Percentiles rank a stretch among this genome's conserved stretches.
phyloP scores from a whole-genome alignment of 805 yeast species.

The Monosporozyma aerobia region DNA sequence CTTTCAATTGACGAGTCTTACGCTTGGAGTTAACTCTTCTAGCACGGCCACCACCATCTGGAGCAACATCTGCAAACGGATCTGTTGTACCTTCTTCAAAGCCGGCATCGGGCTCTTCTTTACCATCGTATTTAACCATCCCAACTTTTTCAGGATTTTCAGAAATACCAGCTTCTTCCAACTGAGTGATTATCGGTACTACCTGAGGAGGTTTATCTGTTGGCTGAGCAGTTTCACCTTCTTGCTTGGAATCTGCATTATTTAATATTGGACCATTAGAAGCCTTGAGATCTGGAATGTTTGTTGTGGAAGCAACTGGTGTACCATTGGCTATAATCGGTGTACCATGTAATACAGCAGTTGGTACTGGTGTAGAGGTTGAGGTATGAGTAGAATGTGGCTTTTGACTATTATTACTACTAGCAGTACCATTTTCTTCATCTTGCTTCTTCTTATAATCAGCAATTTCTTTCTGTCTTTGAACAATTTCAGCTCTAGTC shows the following conservation, averaged over 20 bases:
- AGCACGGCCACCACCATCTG: slow-evolving; percentile 79
- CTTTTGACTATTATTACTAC: slow-evolving; percentile 2
- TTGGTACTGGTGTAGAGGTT: not conserved
- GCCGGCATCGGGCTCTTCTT: slow-evolving; percentile 35
- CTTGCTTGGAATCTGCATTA: slow-evolving; percentile 1
- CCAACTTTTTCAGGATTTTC: slow-evolving; percentile 33
- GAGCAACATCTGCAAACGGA: slow-evolving; percentile 64
- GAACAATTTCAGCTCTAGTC: slow-evolving; percentile 66
- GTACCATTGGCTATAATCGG: slow-evolving; percentile 1
- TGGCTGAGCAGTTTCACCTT: not conserved
- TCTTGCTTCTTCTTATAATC: slow-evolving; percentile 30
- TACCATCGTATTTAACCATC: slow-evolving; percentile 33
- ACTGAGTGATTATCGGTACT: slow-evolving; percentile 20
- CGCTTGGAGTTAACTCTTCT: slow-evolving; percentile 54
- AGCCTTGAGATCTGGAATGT: not conserved
- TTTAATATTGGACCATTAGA: slow-evolving; percentile 5
- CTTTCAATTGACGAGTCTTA: slow-evolving; percentile 76
- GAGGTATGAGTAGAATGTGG: slow-evolving; percentile 10
- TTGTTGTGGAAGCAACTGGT: slow-evolving; percentile 4
- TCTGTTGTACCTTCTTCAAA: slow-evolving; percentile 29
- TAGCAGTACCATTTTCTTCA: slow-evolving; percentile 24
- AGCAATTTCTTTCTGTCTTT: slow-evolving; percentile 42
- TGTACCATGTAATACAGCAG: not conserved
- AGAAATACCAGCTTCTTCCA: slow-evolving; percentile 32
- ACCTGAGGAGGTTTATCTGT: not conserved